Evolutionary conservation across 2,329 filamentous ascomycete species (phyloP).

Genomic region (Alternaria gaisen): DNA sequence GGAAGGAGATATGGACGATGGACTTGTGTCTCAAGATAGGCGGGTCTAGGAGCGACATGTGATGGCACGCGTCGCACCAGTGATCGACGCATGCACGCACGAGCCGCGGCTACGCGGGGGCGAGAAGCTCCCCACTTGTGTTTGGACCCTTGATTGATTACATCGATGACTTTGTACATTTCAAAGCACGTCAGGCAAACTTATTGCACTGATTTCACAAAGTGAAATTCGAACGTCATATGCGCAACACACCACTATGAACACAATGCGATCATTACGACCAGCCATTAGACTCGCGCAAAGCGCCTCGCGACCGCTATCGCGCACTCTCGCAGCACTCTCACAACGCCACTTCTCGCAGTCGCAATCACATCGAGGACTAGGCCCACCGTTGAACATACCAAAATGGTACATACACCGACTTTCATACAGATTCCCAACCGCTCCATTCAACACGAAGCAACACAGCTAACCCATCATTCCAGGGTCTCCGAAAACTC

Average conservation of each 20-base stretch:
- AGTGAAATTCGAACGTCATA: neutral
- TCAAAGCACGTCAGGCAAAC: neutral
- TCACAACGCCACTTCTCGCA: constrained; percentile 40
- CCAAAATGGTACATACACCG: constrained; percentile 50
- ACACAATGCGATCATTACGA: constrained; percentile 32
- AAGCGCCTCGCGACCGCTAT: constrained; percentile 15
- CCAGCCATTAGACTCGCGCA: constrained; percentile 24
- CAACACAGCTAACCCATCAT: neutral
- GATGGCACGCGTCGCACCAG: constrained; percentile 32
- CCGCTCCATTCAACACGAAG: neutral
- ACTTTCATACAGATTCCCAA: too few species aligned
- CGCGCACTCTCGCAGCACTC: constrained; percentile 24
- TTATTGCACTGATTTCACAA: neutral
- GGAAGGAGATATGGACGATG: constrained; percentile 3
- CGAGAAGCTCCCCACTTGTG: constrained; percentile 13
- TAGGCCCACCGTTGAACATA: constrained; percentile 50
- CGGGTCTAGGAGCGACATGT: neutral
- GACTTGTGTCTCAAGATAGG: constrained; percentile 13
- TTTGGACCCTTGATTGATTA: constrained; percentile 10
- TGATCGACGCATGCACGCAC: constrained; percentile 26
- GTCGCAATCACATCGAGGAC: constrained; percentile 28
- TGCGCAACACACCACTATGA: constrained; percentile 11
- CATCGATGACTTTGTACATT: constrained; percentile 8
- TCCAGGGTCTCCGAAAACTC: constrained; percentile 87
- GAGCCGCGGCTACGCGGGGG: constrained; percentile 24